Percentiles rank a stretch among this genome's conserved stretches.
phyloP scores from a whole-genome alignment of 495 filamentous ascomycete genomes.

The Penicillium desertorum region DNA sequence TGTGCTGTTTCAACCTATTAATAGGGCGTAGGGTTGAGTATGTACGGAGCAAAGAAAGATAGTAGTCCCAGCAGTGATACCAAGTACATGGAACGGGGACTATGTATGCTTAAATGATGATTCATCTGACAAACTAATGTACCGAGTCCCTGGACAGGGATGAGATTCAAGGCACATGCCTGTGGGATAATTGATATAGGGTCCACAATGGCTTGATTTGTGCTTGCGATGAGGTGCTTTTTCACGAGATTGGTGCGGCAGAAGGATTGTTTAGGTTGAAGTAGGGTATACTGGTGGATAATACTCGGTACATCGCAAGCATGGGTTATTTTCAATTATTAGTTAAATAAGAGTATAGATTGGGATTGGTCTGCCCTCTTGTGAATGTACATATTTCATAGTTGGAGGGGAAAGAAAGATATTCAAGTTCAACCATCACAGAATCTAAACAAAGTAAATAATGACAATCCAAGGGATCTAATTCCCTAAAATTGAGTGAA shows the following conservation, averaged over 20 bases:
- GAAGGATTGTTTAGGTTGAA: not conserved
- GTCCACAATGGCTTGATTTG: constrained; percentile 31
- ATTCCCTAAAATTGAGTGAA: not conserved
- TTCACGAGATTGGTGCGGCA: not conserved
- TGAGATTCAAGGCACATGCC: not conserved
- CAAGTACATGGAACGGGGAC: not conserved
- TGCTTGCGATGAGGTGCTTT: constrained; percentile 32
- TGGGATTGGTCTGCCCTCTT: no score
- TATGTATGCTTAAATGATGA: not conserved
- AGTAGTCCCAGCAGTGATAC: not conserved
- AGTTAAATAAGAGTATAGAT: no score
- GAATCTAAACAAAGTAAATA: no score
- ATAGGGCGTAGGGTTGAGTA: not conserved
- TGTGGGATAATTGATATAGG: constrained; percentile 8
- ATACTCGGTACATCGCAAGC: not conserved
- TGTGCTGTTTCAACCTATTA: not conserved
- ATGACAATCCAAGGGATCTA: not conserved
- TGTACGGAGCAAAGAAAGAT: not conserved
- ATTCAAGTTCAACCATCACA: not conserved
- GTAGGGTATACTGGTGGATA: not conserved
- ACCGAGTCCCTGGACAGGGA: not conserved
- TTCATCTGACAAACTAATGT: not conserved
- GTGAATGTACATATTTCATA: no score
- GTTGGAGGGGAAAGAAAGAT: not conserved
- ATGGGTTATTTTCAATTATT: no score